Evolutionary conservation across 495 filamentous ascomycete species (phyloP).

Genomic region (Penicillium parvum): DNA sequence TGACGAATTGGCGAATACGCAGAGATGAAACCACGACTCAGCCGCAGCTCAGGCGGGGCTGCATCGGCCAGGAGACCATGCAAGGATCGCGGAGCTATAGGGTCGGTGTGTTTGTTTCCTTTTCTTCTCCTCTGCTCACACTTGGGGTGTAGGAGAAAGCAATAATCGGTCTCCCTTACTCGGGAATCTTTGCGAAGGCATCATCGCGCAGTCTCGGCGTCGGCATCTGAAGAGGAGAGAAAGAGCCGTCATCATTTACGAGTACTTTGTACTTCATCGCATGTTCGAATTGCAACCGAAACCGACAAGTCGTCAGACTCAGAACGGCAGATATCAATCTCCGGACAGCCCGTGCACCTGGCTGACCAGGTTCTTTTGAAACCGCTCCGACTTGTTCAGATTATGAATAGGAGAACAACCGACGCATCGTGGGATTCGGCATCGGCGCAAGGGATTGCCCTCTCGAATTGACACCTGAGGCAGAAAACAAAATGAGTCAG

Average conservation of each 20-base stretch:
- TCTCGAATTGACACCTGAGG: not conserved
- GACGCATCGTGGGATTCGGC: too few relatives aligned
- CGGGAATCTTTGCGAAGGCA: not conserved
- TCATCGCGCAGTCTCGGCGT: too few relatives aligned
- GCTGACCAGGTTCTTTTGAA: not conserved
- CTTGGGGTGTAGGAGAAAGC: not conserved
- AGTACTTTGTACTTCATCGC: not conserved
- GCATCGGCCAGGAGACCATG: constrained; percentile 18
- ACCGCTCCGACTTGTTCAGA: too few relatives aligned
- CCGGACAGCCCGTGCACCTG: not conserved
- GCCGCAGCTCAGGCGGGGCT: constrained; percentile 6
- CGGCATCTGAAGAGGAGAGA: not conserved
- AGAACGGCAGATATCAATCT: not conserved
- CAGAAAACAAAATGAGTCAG: not conserved
- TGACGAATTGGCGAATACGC: not conserved
- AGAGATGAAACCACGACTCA: constrained; percentile 10
- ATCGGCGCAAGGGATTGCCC: not conserved
- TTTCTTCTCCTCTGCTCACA: not conserved
- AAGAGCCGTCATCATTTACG: not conserved
- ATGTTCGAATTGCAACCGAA: not conserved
- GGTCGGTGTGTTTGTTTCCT: not conserved
- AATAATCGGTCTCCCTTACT: not conserved
- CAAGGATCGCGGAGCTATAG: constrained; percentile 20
- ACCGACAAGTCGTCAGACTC: constrained; percentile 5
- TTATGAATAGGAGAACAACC: too few relatives aligned